phyloP scores from a whole-genome alignment of 495 filamentous ascomycete genomes.

The Xylaria grammica region DNA sequence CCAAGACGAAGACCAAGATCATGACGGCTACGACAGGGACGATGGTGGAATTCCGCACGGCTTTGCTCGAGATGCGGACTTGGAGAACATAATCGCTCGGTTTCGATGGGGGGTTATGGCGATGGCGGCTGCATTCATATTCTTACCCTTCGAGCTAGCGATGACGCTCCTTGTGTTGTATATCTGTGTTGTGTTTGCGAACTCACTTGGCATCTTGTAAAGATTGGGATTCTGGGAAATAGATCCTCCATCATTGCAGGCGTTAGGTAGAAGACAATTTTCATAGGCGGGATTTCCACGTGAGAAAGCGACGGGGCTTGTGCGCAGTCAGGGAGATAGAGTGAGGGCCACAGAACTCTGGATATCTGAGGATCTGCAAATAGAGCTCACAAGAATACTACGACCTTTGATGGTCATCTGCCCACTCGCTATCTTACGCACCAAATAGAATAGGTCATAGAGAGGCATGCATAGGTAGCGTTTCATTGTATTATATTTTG shows the following conservation, averaged over 20 bases:
- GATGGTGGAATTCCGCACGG: conserved; percentile 24
- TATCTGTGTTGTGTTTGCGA: conserved; percentile 35
- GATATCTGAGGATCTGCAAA: conserved; percentile 14
- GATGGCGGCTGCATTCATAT: conserved; percentile 33
- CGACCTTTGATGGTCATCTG: not conserved
- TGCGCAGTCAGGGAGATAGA: not conserved
- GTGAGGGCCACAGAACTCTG: not conserved
- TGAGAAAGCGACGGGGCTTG: conserved; percentile 9
- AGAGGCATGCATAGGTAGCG: too few species aligned
- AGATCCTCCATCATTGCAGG: conserved; percentile 39
- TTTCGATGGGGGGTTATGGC: conserved; percentile 36
- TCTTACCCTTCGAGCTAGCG: conserved; percentile 33
- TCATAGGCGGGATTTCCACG: conserved; percentile 25
- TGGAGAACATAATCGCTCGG: conserved; percentile 33
- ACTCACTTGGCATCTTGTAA: conserved; percentile 34
- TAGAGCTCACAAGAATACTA: conserved; percentile 4
- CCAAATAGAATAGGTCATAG: not conserved
- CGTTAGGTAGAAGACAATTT: conserved; percentile 35
- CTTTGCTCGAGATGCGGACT: conserved; percentile 33
- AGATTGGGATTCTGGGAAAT: conserved; percentile 29
- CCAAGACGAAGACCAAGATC: conserved; percentile 23
- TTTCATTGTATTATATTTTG: too few species aligned
- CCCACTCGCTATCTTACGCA: not conserved
- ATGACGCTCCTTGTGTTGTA: conserved; percentile 38
- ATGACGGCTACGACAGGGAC: conserved; percentile 29